Conservation (phyloP, 768 basidiomycete genomes). For the Boletus rubescentipes region DNA sequence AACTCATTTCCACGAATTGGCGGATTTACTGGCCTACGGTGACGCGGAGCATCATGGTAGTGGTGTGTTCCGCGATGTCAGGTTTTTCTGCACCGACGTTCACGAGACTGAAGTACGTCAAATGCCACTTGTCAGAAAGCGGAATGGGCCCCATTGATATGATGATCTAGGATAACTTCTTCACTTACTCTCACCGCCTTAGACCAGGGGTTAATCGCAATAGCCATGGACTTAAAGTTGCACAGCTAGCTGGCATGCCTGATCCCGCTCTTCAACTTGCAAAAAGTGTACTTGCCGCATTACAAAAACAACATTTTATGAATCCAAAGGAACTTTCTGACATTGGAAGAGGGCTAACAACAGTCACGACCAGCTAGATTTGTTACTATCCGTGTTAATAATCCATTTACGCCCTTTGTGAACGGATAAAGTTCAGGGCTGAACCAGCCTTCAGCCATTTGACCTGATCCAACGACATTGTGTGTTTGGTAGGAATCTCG, state of each 20-base stretch:
- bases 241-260: constrained; percentile 85
- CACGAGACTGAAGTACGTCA: constrained; percentile 68
- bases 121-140: background rate
- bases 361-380: constrained; percentile 7
- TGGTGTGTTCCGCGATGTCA: constrained; percentile 58
- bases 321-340: constrained; percentile 30
- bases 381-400: background rate
- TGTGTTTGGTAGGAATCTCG: constrained; percentile 76
- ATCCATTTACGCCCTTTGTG: constrained; percentile 38
- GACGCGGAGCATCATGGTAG: constrained; percentile 38
- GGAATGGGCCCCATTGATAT: background rate
- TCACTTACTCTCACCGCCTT: constrained; percentile 82
- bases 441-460: constrained; percentile 89
- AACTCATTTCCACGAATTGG: constrained; percentile 97
- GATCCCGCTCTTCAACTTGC: constrained; percentile 59
- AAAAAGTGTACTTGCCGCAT: constrained; percentile 44
- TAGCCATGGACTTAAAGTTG: constrained; percentile 90
- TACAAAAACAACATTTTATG: constrained; percentile 31
- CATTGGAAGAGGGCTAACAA: constrained; percentile 32
- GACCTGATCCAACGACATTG: constrained; percentile 87
- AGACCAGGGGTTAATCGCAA: constrained; percentile 83
- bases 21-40: constrained; percentile 73
- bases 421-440: constrained; percentile 86
- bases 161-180: constrained; percentile 60
- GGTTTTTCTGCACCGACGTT: constrained; percentile 89